Conservation (phyloP, 768 basidiomycete genomes). For the Trametes cingulata region DNA sequence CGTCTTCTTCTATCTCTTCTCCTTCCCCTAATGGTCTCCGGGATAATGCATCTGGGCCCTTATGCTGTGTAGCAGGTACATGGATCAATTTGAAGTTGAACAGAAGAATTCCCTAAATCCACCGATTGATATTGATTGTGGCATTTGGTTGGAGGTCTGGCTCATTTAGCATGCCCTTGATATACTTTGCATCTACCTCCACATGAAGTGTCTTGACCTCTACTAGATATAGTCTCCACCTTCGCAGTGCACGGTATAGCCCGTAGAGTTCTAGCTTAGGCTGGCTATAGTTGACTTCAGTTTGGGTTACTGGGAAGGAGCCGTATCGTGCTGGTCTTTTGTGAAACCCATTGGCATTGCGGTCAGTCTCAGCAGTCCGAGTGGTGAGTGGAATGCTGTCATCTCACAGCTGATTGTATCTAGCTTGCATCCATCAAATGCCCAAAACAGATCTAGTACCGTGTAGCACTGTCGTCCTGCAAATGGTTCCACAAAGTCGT, state of each 20-base stretch:
- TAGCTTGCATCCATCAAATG: constrained; percentile 18
- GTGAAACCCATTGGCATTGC: constrained; percentile 22
- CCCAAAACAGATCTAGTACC: constrained; percentile 20
- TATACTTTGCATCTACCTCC: too few relatives aligned
- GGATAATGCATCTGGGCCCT: constrained; percentile 45
- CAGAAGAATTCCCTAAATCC: constrained; percentile 41
- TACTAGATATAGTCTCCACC: constrained; percentile 28
- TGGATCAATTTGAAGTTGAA: constrained; percentile 42
- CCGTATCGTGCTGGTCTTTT: constrained; percentile 36
- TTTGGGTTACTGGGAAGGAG: constrained; percentile 35
- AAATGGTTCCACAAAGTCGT: constrained; percentile 33
- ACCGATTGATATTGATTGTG: constrained; percentile 41
- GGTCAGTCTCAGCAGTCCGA: constrained; percentile 15
- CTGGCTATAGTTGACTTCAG: constrained; percentile 29
- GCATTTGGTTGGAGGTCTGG: constrained; percentile 41
- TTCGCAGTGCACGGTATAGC: constrained; percentile 25
- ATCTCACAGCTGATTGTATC: constrained; percentile 12
- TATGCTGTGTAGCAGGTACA: too few relatives aligned
- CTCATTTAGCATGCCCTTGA: constrained; percentile 45
- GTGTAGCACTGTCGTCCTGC: constrained; percentile 18
- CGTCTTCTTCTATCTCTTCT: constrained; percentile 14
- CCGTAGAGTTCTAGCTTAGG: constrained; percentile 33
- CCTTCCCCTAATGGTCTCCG: constrained; percentile 23
- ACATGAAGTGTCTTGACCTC: too few relatives aligned
- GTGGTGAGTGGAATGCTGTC: constrained; percentile 22